phyloP scores from a whole-genome alignment of 2,329 filamentous ascomycete species.

The Cytospora piceicola region DNA sequence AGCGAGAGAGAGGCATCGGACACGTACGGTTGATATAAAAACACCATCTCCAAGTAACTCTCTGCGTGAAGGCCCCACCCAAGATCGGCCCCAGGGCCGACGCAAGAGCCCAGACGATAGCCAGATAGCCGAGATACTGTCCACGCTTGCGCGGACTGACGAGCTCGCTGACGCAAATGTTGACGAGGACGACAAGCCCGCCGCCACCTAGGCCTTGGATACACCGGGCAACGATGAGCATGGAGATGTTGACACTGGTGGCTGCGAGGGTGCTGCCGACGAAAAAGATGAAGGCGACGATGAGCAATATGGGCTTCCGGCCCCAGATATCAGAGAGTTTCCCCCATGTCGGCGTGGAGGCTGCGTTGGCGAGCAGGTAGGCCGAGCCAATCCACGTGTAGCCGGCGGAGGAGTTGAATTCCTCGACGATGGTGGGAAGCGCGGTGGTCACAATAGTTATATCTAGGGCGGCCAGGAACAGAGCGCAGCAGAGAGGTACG shows the following conservation, averaged over 20 bases:
- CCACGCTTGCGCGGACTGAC: conserved; percentile 41
- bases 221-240: conserved; percentile 43
- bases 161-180: conserved; percentile 44
- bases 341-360: conserved; percentile 63
- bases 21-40: conserved; percentile 36
- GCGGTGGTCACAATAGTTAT: conserved; percentile 53
- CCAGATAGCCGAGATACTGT: conserved; percentile 37
- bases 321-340: conserved; percentile 49
- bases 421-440: conserved; percentile 51
- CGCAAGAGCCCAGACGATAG: conserved; percentile 55
- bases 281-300: conserved; percentile 42
- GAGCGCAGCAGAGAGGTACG: conserved; percentile 24
- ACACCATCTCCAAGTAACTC: conserved; percentile 35
- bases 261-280: conserved; percentile 44
- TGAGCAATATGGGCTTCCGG: conserved; percentile 44
- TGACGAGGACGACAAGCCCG: conserved; percentile 42
- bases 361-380: conserved; percentile 64
- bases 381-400: conserved; percentile 70
- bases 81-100: conserved; percentile 33
- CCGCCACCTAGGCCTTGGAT: conserved; percentile 44
- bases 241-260: conserved; percentile 39
- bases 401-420: conserved; percentile 55
- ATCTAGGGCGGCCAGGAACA: conserved; percentile 38
- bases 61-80: conserved; percentile 35
- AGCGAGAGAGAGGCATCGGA: neutral